Conservation (phyloP, 257 asterid genomes). For the Penstemon newberryi region DNA sequence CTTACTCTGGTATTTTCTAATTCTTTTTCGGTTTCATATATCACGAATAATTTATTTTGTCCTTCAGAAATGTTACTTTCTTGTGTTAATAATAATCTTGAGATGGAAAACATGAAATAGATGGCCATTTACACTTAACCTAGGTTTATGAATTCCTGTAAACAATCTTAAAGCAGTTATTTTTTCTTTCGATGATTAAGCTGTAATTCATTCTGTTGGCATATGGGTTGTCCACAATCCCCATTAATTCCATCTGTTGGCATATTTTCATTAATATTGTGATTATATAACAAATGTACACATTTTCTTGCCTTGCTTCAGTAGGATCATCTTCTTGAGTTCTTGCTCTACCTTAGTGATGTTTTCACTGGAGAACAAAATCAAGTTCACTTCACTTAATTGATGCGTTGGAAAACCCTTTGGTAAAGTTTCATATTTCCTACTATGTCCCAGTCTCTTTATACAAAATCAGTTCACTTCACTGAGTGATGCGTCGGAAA, state of each 20-base stretch:
- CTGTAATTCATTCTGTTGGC: neutral
- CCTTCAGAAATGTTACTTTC: neutral
- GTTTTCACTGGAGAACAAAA: neutral
- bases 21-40: conserved; percentile 20
- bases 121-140: conserved; percentile 2
- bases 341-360: conserved; percentile 4
- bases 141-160: conserved; percentile 15
- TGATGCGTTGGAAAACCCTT: neutral
- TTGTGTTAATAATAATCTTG: conserved; percentile 2
- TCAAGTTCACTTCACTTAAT: neutral
- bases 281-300: neutral
- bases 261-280: neutral
- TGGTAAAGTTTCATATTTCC: neutral
- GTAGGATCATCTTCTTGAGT: conserved; percentile 3
- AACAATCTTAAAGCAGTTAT: neutral
- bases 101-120: conserved; percentile 18
- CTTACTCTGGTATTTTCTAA: conserved; percentile 68
- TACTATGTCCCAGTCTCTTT: neutral
- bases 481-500: neutral
- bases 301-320: conserved; percentile 3
- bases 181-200: too few relatives aligned
- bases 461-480: neutral
- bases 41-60: conserved; percentile 2
- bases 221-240: conserved; percentile 1
- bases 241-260: neutral